A percentile compares a stretch with the other conserved stretches of the same genome.
Conservation (phyloP, 2,329 filamentous ascomycete species). For the Beauveria sp. region DNA sequence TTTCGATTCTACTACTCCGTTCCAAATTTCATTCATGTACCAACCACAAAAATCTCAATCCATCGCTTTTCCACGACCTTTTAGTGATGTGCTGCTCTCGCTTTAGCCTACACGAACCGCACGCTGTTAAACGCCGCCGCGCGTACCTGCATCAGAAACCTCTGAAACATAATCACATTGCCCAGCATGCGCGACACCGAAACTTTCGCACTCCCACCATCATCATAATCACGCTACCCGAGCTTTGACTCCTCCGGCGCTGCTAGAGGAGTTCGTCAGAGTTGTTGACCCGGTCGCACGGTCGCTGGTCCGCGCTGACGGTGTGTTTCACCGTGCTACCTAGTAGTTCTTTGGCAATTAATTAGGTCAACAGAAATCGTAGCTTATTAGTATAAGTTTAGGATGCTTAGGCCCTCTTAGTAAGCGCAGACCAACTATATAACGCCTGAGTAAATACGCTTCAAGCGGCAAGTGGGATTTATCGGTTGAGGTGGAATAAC, state of each 20-base stretch:
- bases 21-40: too few relatives aligned
- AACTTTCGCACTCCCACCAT: constrained; percentile 34
- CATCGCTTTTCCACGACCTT: too few relatives aligned
- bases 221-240: constrained; percentile 16
- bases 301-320: constrained; percentile 24
- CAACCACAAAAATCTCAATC: too few relatives aligned
- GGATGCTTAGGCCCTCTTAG: too few relatives aligned
- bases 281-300: constrained; percentile 46
- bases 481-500: neutral
- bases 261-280: constrained; percentile 66
- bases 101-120: constrained; percentile 37
- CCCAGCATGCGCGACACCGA: constrained; percentile 73
- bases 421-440: too few relatives aligned
- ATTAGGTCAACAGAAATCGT: too few relatives aligned
- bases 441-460: too few relatives aligned
- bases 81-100: too few relatives aligned
- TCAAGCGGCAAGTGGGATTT: neutral
- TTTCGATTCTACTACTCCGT: too few relatives aligned
- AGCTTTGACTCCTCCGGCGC: constrained; percentile 29
- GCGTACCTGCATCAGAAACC: constrained; percentile 69
- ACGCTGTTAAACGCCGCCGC: constrained; percentile 72
- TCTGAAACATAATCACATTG: constrained; percentile 71
- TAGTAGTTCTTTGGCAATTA: too few relatives aligned
- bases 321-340: too few relatives aligned
- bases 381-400: too few relatives aligned